Evolutionary conservation across 495 filamentous ascomycete genomes (phyloP).

Genomic region (Amniculicola lignicola): DNA sequence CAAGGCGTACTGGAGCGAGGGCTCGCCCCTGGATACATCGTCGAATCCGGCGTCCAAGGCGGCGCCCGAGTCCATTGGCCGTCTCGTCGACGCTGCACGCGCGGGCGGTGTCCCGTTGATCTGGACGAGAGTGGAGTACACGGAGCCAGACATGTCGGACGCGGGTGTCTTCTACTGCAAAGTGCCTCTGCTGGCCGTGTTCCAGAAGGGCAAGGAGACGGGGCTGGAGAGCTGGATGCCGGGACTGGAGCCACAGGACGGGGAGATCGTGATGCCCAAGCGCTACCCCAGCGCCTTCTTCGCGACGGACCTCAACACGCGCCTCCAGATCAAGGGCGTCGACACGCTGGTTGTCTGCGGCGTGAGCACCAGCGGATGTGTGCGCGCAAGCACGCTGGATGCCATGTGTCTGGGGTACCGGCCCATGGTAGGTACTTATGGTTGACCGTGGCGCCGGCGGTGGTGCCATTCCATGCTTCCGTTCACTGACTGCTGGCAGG

Average conservation of each 20-base stretch:
- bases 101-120: constrained; percentile 22
- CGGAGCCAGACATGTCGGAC: constrained; percentile 38
- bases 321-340: constrained; percentile 35
- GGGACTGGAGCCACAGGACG: constrained; percentile 37
- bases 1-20: constrained; percentile 42
- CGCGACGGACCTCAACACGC: constrained; percentile 39
- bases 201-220: constrained; percentile 40
- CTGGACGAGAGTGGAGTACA: constrained; percentile 41
- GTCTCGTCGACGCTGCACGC: constrained; percentile 38
- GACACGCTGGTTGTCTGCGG: constrained; percentile 43
- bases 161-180: constrained; percentile 40
- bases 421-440: constrained; percentile 37
- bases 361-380: constrained; percentile 43
- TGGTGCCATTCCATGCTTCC: background rate
- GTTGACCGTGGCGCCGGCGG: constrained; percentile 2
- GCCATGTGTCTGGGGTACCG: constrained; percentile 41
- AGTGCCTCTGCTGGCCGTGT: constrained; percentile 36
- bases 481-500: constrained; percentile 22
- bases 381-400: constrained; percentile 41
- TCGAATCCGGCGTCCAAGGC: constrained; percentile 34
- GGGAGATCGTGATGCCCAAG: constrained; percentile 41
- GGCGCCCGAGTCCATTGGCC: constrained; percentile 36
- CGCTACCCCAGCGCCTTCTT: constrained; percentile 44
- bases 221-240: constrained; percentile 36
- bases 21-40: constrained; percentile 38